These are phyloP conservation scores for Selenicereus undatus DNA, from an alignment of 148 eudicot genomes.

Conservation along the genomic window DNA sequence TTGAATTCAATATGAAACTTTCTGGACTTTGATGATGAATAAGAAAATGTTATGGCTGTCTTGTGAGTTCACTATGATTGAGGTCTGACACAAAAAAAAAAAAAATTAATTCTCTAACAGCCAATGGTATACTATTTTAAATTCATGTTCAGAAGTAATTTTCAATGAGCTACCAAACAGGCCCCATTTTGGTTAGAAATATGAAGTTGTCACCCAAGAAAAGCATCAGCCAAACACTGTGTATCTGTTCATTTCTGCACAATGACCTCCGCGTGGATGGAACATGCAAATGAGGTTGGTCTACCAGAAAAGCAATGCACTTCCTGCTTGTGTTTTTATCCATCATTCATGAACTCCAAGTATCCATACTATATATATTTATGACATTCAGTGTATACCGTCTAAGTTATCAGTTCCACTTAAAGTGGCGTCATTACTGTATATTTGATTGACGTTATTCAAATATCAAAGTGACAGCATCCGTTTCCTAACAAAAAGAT, in stretches of 20 bases:
- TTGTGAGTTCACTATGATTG: neutral
- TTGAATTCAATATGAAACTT: neutral
- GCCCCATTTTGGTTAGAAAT: neutral
- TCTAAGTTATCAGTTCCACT: too few species aligned
- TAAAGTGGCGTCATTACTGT: too few species aligned
- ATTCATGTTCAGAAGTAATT: neutral
- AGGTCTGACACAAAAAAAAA: neutral
- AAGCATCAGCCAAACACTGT: neutral
- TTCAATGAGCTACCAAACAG: neutral
- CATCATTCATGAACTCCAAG: too few species aligned
- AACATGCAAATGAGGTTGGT: neutral
- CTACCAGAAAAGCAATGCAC: neutral
- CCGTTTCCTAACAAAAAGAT: too few species aligned
- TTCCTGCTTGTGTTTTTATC: too few species aligned
- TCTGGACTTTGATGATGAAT: neutral
- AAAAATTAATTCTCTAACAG: neutral
- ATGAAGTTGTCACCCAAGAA: neutral
- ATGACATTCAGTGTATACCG: too few species aligned
- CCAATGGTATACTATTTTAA: neutral
- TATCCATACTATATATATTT: too few species aligned
- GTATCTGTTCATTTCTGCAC: conserved; percentile 17
- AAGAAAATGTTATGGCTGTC: neutral
- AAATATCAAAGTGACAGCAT: too few species aligned
- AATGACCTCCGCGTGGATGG: conserved; percentile 15
- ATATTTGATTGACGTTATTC: too few species aligned